Evolutionary conservation across 1,284 basidiomycete species (phyloP), one percentile per base, ranked within the genome.

Genomic region (Sporisorium iseilematis-ciliati): DNA sequence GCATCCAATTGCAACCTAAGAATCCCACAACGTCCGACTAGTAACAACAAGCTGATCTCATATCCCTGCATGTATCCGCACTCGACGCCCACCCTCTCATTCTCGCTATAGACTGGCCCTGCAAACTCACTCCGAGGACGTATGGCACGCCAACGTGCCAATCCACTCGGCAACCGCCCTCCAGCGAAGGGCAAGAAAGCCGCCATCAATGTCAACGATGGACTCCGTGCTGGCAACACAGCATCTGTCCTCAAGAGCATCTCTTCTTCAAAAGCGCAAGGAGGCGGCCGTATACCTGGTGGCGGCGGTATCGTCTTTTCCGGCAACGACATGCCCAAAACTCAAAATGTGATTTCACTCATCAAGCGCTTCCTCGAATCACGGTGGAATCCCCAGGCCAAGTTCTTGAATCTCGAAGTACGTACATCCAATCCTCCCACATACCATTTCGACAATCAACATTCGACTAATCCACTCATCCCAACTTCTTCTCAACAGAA

Each of bases 351-450:
- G 10, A 62, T 80, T 20, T 69, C 67, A 4, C 60, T 77, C 29
- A 57, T 82, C 61, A 77, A 70, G 56, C 68, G 70, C 33, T 82
- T 82, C 77, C 62, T 82, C 55, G 62, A 64, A 40, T 74, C 74
- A 29, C 58, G 81, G 8, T 82, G 80, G 80, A 77, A 79, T 40
- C 59, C 63, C 1, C 58, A 68, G 33, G 85, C 87, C 3, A 89
- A 88, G 73, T 93, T 91, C 83, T 88, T 94, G 54, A 93, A 94
- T 82, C 90, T 94, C 56, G 92, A 84, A 53, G 69, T 80, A 62
- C 50, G 57, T 65, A 41, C 18, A 26, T 41, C 35, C 4, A 25
- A 16, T 33, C 38, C 3, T 21, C n/a, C 14, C 33, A 10, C n/a
- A 29, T n/a, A 26, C 29, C 16, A 20, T 23, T 38, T 16, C 38